Base-by-base conservation (phyloP, 1,284 basidiomycete genomes). In the Amylostereum areolatum region DNA sequence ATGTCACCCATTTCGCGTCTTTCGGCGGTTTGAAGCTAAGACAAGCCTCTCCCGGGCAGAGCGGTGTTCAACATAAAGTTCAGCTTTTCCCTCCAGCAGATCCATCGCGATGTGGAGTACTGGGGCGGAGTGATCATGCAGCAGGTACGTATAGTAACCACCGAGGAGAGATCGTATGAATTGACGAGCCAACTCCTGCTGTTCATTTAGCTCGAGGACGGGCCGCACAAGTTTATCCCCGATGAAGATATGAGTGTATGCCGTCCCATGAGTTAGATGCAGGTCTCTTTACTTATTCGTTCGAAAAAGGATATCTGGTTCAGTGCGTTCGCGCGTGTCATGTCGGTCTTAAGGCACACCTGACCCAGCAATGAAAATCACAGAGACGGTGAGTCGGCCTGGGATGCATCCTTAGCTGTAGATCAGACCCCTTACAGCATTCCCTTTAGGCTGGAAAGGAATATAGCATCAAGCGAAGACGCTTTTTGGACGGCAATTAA, bases 401-500 rank as follows among this genome's bases (percentile, higher is more conserved):
- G n/a, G n/a, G n/a, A n/a, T n/a, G n/a, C n/a, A n/a, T n/a, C n/a
- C n/a, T n/a, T n/a, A n/a, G n/a, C n/a, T n/a, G n/a, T n/a, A n/a
- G n/a, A n/a, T n/a, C n/a, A n/a, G n/a, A n/a, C n/a, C n/a, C n/a
- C n/a, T n/a, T n/a, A n/a, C n/a, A n/a, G n/a, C n/a, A n/a, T n/a
- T 27, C 36, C 25, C 43, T 27, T n/a, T n/a, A 57, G 54, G 54
- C 53, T 35, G 47, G 51, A 24, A 57, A 55, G 50, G 51, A 53
- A 49, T 51, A 54, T 1, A 57, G 52, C 27, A 47, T 59, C 34
- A 57, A 59, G 39, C 46, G 54, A 30, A 54, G 56, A 27, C 50
- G 52, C 24, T 47, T 57, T 42, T 53, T 57, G 25, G 56, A 56
- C 31, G 54, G 48, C 48, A 27, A 25, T 18, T 41, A 24, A 27